phyloP scores from a whole-genome alignment of 116 monocot genomes.

The Iris pallida region DNA sequence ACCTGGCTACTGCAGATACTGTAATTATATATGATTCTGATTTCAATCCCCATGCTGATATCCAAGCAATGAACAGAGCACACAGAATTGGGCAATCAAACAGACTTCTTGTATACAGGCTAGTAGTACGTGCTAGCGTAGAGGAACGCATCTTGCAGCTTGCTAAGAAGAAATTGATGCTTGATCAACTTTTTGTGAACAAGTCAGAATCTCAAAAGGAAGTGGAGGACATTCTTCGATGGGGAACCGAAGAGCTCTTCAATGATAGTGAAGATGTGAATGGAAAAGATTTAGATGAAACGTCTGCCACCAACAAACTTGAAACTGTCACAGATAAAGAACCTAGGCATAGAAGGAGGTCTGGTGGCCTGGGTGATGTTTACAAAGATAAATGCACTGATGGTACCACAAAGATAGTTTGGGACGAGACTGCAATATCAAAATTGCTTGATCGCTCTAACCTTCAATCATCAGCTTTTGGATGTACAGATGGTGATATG shows the following conservation, averaged over 20 bases:
- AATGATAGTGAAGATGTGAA: slow-evolving; percentile 36
- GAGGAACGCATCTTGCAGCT: slow-evolving; percentile 97
- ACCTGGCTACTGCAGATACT: slow-evolving; percentile 96
- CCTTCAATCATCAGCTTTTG: slow-evolving; percentile 54
- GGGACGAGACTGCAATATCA: slow-evolving; percentile 89
- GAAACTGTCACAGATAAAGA: slow-evolving; percentile 43
- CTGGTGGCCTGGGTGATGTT: slow-evolving; percentile 93
- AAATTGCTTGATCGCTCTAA: slow-evolving; percentile 90
- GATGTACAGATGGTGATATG: slow-evolving; percentile 63
- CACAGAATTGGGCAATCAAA: slow-evolving; percentile 98
- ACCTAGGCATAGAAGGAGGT: slow-evolving; percentile 58
- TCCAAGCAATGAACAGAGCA: slow-evolving; percentile 99
- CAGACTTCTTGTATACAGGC: slow-evolving; percentile 86
- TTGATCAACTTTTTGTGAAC: slow-evolving; percentile 98
- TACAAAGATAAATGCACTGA: slow-evolving; percentile 85
- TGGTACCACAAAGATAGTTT: slow-evolving; percentile 55
- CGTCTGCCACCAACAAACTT: slow-evolving; percentile 28
- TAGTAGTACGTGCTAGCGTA: slow-evolving; percentile 97
- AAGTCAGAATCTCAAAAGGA: slow-evolving; percentile 94
- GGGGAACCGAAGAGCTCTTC: slow-evolving; percentile 99
- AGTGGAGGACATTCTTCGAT: slow-evolving; percentile 94
- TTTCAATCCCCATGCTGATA: slow-evolving; percentile 99
- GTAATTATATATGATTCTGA: slow-evolving; percentile 99
- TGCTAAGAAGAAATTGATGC: slow-evolving; percentile 98
- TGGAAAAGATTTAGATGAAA: slow-evolving; percentile 48